A percentile compares a stretch with the other conserved stretches of the same genome.
Evolutionary conservation across 2,329 filamentous ascomycete species (phyloP).

Genomic region (Sclerotinia sclerotiorum): DNA sequence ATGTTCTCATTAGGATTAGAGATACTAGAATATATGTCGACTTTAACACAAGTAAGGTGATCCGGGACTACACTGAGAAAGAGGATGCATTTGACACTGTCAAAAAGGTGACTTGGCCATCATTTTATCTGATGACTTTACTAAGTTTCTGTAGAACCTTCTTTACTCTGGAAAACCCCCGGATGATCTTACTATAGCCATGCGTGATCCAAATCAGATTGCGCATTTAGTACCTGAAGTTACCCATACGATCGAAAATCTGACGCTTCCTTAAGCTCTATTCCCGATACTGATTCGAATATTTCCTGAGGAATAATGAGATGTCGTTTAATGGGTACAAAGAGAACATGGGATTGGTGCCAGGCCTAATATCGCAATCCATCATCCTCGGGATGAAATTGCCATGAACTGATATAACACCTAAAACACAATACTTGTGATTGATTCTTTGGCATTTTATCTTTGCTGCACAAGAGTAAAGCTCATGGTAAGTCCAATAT

Average conservation of each 20-base stretch:
- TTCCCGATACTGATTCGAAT: neutral
- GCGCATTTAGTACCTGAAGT: slow-evolving; percentile 68
- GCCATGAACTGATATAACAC: neutral
- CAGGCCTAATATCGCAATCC: neutral
- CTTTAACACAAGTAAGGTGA: slow-evolving; percentile 74
- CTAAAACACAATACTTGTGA: neutral
- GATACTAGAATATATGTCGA: slow-evolving; percentile 93
- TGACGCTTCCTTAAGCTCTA: slow-evolving; percentile 32
- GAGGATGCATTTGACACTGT: slow-evolving; percentile 80
- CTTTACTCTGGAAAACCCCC: slow-evolving; percentile 53
- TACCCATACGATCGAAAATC: slow-evolving; percentile 62
- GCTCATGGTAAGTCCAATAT: neutral
- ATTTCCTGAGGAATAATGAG: neutral
- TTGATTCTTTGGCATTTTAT: neutral
- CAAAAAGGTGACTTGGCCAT: slow-evolving; percentile 56
- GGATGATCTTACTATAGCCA: slow-evolving; percentile 72
- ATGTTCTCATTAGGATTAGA: slow-evolving; percentile 80
- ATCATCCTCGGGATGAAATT: neutral
- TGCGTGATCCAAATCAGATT: slow-evolving; percentile 78
- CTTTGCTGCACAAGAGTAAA: neutral
- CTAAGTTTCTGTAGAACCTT: slow-evolving; percentile 46
- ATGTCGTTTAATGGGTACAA: neutral
- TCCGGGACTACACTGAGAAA: slow-evolving; percentile 86
- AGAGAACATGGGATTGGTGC: neutral
- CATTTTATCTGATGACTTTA: neutral